Base-by-base conservation (phyloP, 2,329 filamentous ascomycete species). In the Aspergillus amoenus region DNA sequence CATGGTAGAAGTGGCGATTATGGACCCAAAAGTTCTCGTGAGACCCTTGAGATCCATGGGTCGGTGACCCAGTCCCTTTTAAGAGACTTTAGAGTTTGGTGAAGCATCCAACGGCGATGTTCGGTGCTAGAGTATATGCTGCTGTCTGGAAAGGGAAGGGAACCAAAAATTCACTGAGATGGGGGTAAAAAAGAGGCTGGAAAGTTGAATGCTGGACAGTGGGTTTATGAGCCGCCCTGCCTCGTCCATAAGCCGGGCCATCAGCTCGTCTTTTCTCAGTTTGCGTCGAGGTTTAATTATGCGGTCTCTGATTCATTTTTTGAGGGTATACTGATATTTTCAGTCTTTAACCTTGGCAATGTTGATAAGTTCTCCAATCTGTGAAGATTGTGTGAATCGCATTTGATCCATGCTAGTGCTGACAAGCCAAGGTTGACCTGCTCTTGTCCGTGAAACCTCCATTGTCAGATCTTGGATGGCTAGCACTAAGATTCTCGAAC, bases 271-370 rank as follows among this genome's bases (percentile, higher is more conserved):
- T 12, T 7, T 34, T 15, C 12, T 40, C 5, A 9, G 11, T 34
- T 5, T 15, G 39, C 17, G 39, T 21, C 8, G 8, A 37, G 5
- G 43, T 27, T 45, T 9, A 8, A 6, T 30, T 45, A 32, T 4
- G 9, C 9, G 24, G n/a, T 45, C 24, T 30, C 21, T 18, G 12
- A 13, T 18, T 12, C 5, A 12, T 13, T 24, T 3, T 3, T 18
- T 44, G 21, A 7, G 15, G 12, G 9, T n/a, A 37, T 56, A 58
- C 52, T 46, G 61, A 62, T 64, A 60, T 61, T 58, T 51, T 49
- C 45, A 58, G 62, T 62, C 61, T 59, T 58, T 52, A 42, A 47
- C 56, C 61, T 63, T 64, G 61, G 61, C 61, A 52, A 52, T 52
- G 15, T 39, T 18, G 37, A 56, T 53, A 56, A 58, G 47, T 56